These are phyloP conservation scores for Fusarium aywerte DNA, from an alignment of 2,329 filamentous ascomycete genomes.

Conservation along the genomic window DNA sequence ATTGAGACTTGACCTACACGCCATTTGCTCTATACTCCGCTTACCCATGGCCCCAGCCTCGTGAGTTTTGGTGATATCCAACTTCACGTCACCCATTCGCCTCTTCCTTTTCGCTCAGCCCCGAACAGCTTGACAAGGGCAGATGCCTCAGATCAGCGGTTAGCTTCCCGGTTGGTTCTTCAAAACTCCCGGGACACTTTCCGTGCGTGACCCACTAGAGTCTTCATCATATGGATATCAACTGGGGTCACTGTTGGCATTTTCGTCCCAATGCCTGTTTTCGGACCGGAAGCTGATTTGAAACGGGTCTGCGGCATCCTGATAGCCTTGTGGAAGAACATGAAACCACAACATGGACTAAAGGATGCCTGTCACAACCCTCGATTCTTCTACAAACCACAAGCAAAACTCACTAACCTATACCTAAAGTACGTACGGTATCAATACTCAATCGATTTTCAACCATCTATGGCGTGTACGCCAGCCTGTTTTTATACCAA, in stretches of 20 bases:
- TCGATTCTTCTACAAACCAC: neutral
- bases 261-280: neutral
- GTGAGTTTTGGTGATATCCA: slow-evolving; percentile 10
- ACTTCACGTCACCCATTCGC: slow-evolving; percentile 19
- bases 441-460: neutral
- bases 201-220: neutral
- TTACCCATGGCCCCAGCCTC: slow-evolving; percentile 23
- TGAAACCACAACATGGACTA: neutral
- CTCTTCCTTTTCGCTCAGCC: slow-evolving; percentile 9
- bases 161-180: slow-evolving; percentile 4
- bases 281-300: neutral
- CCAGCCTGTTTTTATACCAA: slow-evolving; percentile 19
- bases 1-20: slow-evolving; percentile 19
- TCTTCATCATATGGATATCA: neutral
- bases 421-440: neutral
- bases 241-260: neutral
- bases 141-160: slow-evolving; percentile 26
- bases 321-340: neutral
- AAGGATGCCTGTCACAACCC: neutral
- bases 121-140: neutral
- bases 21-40: slow-evolving; percentile 13
- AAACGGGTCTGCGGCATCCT: neutral
- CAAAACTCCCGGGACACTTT: neutral
- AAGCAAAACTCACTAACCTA: neutral
- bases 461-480: slow-evolving; percentile 22